Conservation (phyloP, 2,329 filamentous ascomycete genomes). For the Arthrobotrys sinensis region DNA sequence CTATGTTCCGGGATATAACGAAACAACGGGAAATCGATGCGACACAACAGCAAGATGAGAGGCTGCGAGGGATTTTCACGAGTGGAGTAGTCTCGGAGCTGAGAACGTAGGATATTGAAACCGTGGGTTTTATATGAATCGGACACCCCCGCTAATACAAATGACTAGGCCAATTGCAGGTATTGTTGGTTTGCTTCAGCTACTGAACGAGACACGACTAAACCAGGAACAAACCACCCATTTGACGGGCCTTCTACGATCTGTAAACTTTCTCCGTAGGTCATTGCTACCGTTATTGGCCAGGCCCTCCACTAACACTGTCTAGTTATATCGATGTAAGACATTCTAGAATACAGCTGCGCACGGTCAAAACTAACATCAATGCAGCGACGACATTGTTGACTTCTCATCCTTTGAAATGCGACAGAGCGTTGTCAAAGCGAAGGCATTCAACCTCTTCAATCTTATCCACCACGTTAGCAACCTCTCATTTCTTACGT, state of each 20-base stretch:
- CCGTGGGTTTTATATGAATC: background rate
- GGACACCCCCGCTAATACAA: background rate
- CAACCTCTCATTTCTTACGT: slow-evolving; percentile 57
- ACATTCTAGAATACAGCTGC: background rate
- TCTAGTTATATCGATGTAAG: slow-evolving; percentile 60
- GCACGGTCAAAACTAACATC: background rate
- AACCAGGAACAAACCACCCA: slow-evolving; percentile 62
- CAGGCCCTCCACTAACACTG: slow-evolving; percentile 36
- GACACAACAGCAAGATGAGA: slow-evolving; percentile 51
- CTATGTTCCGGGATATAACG: slow-evolving; percentile 55
- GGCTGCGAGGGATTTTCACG: slow-evolving; percentile 54
- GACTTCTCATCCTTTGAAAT: slow-evolving; percentile 63
- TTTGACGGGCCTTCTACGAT: slow-evolving; percentile 60
- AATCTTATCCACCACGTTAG: slow-evolving; percentile 62
- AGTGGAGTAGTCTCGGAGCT: slow-evolving; percentile 55
- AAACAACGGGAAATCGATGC: slow-evolving; percentile 59
- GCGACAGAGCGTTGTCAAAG: slow-evolving; percentile 53
- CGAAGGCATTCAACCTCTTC: slow-evolving; percentile 62
- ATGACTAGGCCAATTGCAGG: slow-evolving; percentile 61
- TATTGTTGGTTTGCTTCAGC: slow-evolving; percentile 62
- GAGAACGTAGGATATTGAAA: slow-evolving; percentile 38
- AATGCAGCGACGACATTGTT: slow-evolving; percentile 63
- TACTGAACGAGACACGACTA: slow-evolving; percentile 61
- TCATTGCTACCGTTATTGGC: background rate
- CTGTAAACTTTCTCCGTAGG: slow-evolving; percentile 61